phyloP scores from a whole-genome alignment of 306 rosid species.

The Calophaca sinica region DNA sequence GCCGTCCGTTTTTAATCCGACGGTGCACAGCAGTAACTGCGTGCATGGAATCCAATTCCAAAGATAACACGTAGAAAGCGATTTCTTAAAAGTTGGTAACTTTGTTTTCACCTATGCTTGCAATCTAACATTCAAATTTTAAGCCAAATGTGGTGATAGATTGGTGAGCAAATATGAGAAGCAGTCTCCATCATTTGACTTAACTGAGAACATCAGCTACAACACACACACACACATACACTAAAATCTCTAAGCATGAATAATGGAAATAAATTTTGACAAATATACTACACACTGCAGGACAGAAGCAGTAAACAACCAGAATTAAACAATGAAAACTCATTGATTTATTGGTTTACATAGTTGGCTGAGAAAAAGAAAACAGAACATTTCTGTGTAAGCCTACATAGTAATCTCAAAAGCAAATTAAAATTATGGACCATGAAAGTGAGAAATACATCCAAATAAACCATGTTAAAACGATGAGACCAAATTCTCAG shows the following conservation, averaged over 20 bases:
- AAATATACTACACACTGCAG: slow-evolving; percentile 32
- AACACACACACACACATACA: background rate
- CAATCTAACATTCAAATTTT: slow-evolving; percentile 30
- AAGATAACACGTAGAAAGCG: too few species aligned
- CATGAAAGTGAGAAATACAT: slow-evolving; percentile 59
- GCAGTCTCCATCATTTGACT: slow-evolving; percentile 25
- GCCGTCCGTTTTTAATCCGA: too few species aligned
- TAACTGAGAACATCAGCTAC: slow-evolving; percentile 18
- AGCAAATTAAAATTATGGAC: slow-evolving; percentile 55
- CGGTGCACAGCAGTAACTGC: too few species aligned
- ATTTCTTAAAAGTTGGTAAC: slow-evolving; percentile 32
- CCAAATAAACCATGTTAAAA: slow-evolving; percentile 63
- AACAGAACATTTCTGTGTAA: slow-evolving; percentile 50
- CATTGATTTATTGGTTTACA: slow-evolving; percentile 68
- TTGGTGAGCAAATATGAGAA: slow-evolving; percentile 17
- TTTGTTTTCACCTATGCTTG: slow-evolving; percentile 46
- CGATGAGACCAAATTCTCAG: slow-evolving; percentile 58
- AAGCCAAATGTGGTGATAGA: slow-evolving; percentile 41
- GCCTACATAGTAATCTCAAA: slow-evolving; percentile 58
- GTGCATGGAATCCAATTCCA: too few species aligned
- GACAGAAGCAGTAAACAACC: slow-evolving; percentile 33
- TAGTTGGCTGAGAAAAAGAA: slow-evolving; percentile 49
- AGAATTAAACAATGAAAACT: slow-evolving; percentile 52
- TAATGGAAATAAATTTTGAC: slow-evolving; percentile 18
- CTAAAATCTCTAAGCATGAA: slow-evolving; percentile 27